phyloP scores from a whole-genome alignment of 768 basidiomycete genomes.

The Suillus cothurnatus region DNA sequence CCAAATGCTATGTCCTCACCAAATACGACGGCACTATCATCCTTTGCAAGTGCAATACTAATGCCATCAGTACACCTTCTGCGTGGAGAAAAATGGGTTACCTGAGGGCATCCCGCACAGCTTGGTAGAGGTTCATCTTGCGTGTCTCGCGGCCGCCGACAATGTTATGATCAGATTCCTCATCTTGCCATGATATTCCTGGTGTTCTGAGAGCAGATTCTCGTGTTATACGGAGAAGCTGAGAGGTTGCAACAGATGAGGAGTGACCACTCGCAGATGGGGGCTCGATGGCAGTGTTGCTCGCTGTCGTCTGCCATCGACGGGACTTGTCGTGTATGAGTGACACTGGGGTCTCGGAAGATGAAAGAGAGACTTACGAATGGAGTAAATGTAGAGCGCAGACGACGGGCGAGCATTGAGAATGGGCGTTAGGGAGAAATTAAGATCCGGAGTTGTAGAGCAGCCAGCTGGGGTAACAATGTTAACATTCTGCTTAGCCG shows the following conservation, averaged over 20 bases:
- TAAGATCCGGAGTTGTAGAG: constrained; percentile 30
- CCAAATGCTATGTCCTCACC: constrained; percentile 93
- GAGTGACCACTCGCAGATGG: constrained; percentile 83
- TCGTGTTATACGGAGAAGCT: constrained; percentile 62
- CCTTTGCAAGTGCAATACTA: constrained; percentile 82
- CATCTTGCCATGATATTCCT: constrained; percentile 72
- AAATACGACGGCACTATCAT: constrained; percentile 87
- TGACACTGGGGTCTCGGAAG: background rate
- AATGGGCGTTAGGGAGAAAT: constrained; percentile 20
- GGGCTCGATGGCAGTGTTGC: constrained; percentile 44
- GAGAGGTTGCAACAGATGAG: constrained; percentile 70
- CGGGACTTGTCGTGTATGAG: constrained; percentile 22
- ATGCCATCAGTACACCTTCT: constrained; percentile 13
- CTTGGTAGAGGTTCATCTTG: constrained; percentile 96
- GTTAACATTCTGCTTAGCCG: constrained; percentile 12
- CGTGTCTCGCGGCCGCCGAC: constrained; percentile 83
- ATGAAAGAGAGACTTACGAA: constrained; percentile 18
- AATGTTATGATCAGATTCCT: constrained; percentile 49
- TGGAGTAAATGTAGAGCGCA: constrained; percentile 18
- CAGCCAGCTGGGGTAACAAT: background rate
- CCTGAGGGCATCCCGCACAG: constrained; percentile 90
- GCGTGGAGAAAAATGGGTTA: constrained; percentile 28
- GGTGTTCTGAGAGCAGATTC: constrained; percentile 73
- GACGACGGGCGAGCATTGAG: constrained; percentile 19
- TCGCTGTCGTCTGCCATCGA: constrained; percentile 53